Percentiles rank a stretch among this genome's conserved stretches.
These are phyloP conservation scores for Scheffersomyces lignosus DNA, from an alignment of 805 yeast genomes.

Conservation along the genomic window DNA sequence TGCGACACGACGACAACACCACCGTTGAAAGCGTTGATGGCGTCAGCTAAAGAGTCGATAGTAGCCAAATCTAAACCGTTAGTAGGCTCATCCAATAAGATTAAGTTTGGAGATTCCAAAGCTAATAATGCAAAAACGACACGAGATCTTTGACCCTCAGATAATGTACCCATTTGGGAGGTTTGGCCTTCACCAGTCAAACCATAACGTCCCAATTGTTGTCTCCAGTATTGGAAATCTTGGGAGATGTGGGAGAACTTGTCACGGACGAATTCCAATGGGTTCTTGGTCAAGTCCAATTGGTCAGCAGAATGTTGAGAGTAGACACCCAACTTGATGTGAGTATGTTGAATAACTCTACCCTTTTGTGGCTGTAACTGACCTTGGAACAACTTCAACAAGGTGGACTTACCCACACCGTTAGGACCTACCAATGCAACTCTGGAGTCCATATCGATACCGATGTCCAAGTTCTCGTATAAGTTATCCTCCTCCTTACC, in stretches of 20 bases:
- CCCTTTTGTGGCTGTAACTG: conserved; percentile 86
- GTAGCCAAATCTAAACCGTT: conserved; percentile 99
- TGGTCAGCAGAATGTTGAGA: conserved; percentile 99
- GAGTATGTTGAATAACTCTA: conserved; percentile 95
- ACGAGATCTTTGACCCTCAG: conserved; percentile 99
- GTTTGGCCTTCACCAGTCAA: conserved; percentile 99
- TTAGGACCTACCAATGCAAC: conserved; percentile 97
- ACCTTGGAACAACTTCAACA: conserved; percentile 96
- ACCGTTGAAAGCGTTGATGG: conserved; percentile 91
- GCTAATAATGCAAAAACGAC: conserved; percentile 97
- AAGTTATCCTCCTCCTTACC: conserved; percentile 81
- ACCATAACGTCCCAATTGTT: conserved; percentile 96
- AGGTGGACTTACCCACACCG: conserved; percentile 98
- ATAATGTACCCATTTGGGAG: conserved; percentile 95
- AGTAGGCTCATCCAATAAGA: conserved; percentile 98
- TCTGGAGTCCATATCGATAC: conserved; percentile 99
- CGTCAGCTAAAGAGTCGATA: conserved; percentile 95
- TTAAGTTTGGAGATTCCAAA: conserved; percentile 90
- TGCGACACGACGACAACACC: conserved; percentile 99
- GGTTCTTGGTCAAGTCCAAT: conserved; percentile 91
- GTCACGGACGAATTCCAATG: conserved; percentile 95
- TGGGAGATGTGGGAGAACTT: conserved; percentile 87
- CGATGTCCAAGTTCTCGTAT: conserved; percentile 89
- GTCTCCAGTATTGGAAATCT: conserved; percentile 98
- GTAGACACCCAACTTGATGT: conserved; percentile 96